These are phyloP conservation scores for Wallacemonas rigidus DNA, from an alignment of 208 protist species.

Conservation along the genomic window DNA sequence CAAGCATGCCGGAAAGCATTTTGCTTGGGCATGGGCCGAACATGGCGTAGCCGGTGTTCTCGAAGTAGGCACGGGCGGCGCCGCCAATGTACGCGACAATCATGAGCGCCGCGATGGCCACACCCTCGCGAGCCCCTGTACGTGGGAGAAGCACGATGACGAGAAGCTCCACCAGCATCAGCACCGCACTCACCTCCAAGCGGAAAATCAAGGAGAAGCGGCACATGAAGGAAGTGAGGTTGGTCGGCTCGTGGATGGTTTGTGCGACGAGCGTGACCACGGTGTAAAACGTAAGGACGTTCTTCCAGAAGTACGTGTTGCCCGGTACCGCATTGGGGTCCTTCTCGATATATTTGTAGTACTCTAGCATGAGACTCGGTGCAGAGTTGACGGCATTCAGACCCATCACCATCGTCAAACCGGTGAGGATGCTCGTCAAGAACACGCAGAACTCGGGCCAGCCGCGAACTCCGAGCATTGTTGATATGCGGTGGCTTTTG, in stretches of 20 bases:
- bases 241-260: constrained; percentile 66
- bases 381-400: constrained; percentile 87
- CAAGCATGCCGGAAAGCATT: constrained; percentile 70
- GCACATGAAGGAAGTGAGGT: constrained; percentile 72
- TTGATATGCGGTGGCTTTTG: background rate
- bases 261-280: constrained; percentile 79
- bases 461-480: constrained; percentile 19
- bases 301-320: constrained; percentile 60
- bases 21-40: constrained; percentile 74
- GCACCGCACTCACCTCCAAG: constrained; percentile 41
- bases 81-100: constrained; percentile 67
- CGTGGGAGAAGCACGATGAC: constrained; percentile 63
- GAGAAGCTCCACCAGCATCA: constrained; percentile 71
- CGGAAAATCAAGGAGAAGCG: constrained; percentile 74
- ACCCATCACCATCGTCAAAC: constrained; percentile 88
- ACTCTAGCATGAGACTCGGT: constrained; percentile 84
- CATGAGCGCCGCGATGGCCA: constrained; percentile 73
- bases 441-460: constrained; percentile 49
- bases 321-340: constrained; percentile 32
- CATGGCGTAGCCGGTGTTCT: constrained; percentile 90
- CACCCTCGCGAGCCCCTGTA: constrained; percentile 31
- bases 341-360: constrained; percentile 72
- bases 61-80: constrained; percentile 73
- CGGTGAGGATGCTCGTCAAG: constrained; percentile 73
- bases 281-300: constrained; percentile 79